Conservation (phyloP, 306 rosid genomes). For the Vigna angularis region DNA sequence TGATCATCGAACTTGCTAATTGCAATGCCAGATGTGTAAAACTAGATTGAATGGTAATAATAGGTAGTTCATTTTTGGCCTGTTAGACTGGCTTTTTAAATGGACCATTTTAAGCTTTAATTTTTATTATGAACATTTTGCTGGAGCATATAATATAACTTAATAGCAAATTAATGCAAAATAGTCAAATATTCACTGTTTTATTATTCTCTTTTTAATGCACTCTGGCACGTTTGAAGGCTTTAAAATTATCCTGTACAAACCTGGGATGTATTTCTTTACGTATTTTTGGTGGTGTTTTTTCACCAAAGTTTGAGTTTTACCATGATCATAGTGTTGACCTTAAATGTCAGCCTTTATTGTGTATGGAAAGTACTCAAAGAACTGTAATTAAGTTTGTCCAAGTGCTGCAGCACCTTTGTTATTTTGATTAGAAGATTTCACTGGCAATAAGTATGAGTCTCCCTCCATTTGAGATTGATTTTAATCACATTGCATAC, state of each 20-base stretch:
- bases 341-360: background rate
- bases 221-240: background rate
- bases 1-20: background rate
- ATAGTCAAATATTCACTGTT: background rate
- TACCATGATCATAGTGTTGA: background rate
- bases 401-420: background rate
- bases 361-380: background rate
- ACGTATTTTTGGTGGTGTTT: background rate
- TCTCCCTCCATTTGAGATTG: too few relatives aligned
- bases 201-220: too few relatives aligned
- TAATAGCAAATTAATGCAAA: conserved; percentile 1
- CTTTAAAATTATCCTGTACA: background rate
- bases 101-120: background rate
- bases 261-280: background rate
- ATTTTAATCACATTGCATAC: too few relatives aligned
- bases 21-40: background rate
- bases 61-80: background rate
- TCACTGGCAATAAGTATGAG: background rate
- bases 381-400: background rate
- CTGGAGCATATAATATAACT: conserved; percentile 5
- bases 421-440: too few relatives aligned
- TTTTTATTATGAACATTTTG: conserved; percentile 17
- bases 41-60: conserved; percentile 10
- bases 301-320: background rate
- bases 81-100: background rate